Percentiles rank a stretch among this genome's conserved stretches.
Evolutionary conservation across 192 early-diverging fungal species (phyloP).

Genomic region (Rhizoclosmatium globosum): DNA sequence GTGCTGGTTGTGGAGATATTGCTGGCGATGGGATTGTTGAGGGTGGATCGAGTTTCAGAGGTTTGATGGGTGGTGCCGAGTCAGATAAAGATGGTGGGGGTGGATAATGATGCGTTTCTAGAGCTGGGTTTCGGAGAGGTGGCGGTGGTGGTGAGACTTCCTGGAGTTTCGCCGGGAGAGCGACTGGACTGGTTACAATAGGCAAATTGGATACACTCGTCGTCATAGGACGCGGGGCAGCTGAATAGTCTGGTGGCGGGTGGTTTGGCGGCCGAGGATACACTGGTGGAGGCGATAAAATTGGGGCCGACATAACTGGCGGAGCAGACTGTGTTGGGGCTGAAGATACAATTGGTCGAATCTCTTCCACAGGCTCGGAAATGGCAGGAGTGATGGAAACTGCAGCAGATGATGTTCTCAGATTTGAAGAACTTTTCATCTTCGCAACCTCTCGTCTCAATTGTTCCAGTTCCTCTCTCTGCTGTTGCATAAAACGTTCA

Average conservation of each 20-base stretch:
- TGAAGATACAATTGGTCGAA: too few species aligned
- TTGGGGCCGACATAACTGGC: not conserved
- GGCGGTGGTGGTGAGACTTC: not conserved
- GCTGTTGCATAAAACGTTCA: not conserved
- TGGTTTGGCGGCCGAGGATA: not conserved
- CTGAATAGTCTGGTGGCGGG: not conserved
- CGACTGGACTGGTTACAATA: too few species aligned
- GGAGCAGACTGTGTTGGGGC: not conserved
- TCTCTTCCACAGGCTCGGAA: too few species aligned
- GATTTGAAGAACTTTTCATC: not conserved
- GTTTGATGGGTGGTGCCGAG: not conserved
- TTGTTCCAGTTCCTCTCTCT: slow-evolving; percentile 7
- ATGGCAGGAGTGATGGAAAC: not conserved
- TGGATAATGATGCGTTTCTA: not conserved
- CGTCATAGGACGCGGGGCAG: not conserved
- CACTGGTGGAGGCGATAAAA: not conserved
- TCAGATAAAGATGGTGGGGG: not conserved
- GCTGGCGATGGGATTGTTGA: not conserved
- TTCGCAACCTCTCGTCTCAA: not conserved
- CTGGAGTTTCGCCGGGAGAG: too few species aligned
- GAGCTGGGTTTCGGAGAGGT: not conserved
- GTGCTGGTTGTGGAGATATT: not conserved
- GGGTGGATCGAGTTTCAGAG: not conserved
- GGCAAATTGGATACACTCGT: too few species aligned
- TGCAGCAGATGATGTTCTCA: not conserved